Percentiles rank a stretch among this genome's conserved stretches.
Conservation (phyloP, 345 rosid species). For the Citrus medica region DNA sequence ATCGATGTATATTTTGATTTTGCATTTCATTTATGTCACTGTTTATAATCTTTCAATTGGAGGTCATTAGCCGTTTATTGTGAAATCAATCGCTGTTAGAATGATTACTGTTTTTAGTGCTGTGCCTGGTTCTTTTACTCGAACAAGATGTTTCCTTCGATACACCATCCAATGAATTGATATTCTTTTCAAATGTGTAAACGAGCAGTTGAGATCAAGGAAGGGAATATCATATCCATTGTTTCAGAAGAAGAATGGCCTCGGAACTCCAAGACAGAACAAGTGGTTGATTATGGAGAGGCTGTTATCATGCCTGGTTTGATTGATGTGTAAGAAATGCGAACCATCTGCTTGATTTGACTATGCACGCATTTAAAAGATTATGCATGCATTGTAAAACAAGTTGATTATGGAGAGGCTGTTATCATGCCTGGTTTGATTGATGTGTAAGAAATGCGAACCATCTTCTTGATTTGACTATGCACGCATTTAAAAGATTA, state of each 20-base stretch:
- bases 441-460: slow-evolving; percentile 64
- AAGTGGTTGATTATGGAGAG: slow-evolving; percentile 68
- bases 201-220: slow-evolving; percentile 68
- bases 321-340: slow-evolving; percentile 71
- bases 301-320: slow-evolving; percentile 97
- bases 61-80: not conserved
- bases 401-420: slow-evolving; percentile 78
- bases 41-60: not conserved
- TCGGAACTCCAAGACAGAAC: slow-evolving; percentile 34
- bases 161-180: not conserved
- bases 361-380: not conserved
- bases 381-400: slow-evolving; percentile 31
- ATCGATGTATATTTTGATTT: not conserved
- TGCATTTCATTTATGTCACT: not conserved
- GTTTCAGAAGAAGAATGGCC: slow-evolving; percentile 64
- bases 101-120: not conserved
- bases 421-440: slow-evolving; percentile 94
- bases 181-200: not conserved
- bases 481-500: not conserved
- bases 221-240: slow-evolving; percentile 51
- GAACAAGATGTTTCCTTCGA: not conserved
- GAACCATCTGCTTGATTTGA: not conserved
- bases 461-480: not conserved
- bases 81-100: not conserved
- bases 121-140: not conserved